phyloP scores from a whole-genome alignment of 495 filamentous ascomycete genomes.

The Thozetella sp. region DNA sequence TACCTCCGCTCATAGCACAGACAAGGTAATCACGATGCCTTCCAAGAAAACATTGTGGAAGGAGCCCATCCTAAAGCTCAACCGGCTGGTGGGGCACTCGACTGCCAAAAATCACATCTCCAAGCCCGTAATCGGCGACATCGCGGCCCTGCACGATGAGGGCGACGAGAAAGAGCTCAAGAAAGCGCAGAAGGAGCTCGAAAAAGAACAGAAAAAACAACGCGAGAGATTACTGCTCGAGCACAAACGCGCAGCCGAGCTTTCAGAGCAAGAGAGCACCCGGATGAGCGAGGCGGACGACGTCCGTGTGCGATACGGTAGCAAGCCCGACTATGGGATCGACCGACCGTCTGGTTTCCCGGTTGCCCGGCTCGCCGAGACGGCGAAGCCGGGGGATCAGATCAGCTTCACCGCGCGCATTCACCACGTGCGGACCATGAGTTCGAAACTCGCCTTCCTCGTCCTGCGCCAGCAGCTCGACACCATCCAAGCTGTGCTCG shows the following conservation, averaged over 20 bases:
- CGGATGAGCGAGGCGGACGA: slow-evolving; percentile 50
- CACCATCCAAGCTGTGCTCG: slow-evolving; percentile 81
- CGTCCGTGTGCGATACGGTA: slow-evolving; percentile 64
- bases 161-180: slow-evolving; percentile 51
- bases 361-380: slow-evolving; percentile 13
- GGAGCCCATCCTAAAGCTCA: slow-evolving; percentile 42
- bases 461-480: slow-evolving; percentile 78
- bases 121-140: slow-evolving; percentile 45
- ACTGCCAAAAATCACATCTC: slow-evolving; percentile 47
- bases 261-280: slow-evolving; percentile 38
- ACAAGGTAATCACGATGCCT: too few relatives aligned
- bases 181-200: slow-evolving; percentile 45
- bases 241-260: slow-evolving; percentile 41
- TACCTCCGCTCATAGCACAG: too few relatives aligned
- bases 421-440: slow-evolving; percentile 82
- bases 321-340: slow-evolving; percentile 31
- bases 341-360: slow-evolving; percentile 21
- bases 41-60: slow-evolving; percentile 14
- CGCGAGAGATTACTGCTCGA: slow-evolving; percentile 52
- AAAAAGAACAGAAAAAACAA: slow-evolving; percentile 51
- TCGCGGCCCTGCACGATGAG: slow-evolving; percentile 42
- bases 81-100: slow-evolving; percentile 41
- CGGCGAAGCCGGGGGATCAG: slow-evolving; percentile 56
- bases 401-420: slow-evolving; percentile 82
- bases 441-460: slow-evolving; percentile 86